These are phyloP conservation scores for Vachellia collinsii DNA, from an alignment of 306 rosid genomes.

Conservation along the genomic window DNA sequence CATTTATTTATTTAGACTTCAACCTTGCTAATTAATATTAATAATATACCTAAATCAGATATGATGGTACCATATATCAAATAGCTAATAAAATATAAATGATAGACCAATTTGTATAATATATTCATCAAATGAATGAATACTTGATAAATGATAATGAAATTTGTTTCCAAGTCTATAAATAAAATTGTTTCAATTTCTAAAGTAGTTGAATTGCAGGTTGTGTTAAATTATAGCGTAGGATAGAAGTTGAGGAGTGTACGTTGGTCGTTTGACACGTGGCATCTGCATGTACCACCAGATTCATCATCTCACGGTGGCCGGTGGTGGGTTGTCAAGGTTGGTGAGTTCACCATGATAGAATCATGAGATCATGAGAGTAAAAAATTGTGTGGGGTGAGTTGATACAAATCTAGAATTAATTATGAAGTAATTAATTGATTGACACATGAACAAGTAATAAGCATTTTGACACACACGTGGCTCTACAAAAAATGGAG, in stretches of 20 bases:
- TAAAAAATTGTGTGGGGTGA: not conserved
- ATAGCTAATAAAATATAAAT: too few relatives aligned
- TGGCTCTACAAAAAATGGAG: not conserved
- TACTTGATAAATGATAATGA: not conserved
- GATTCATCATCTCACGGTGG: not conserved
- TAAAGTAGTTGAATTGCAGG: constrained; percentile 19
- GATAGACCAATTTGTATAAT: not conserved
- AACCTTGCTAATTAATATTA: too few relatives aligned
- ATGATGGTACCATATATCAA: not conserved
- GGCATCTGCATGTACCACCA: constrained; percentile 14
- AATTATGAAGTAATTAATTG: not conserved
- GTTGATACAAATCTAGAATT: not conserved
- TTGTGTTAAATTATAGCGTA: not conserved
- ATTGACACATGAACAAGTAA: not conserved
- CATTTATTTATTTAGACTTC: too few relatives aligned
- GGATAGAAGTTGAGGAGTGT: not conserved
- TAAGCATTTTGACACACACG: not conserved
- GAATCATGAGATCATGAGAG: not conserved
- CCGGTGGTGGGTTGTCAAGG: constrained; percentile 26
- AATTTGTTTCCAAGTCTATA: not conserved
- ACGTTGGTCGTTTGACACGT: constrained; percentile 30
- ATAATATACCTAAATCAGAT: too few relatives aligned
- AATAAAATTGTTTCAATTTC: not conserved
- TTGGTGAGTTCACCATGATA: constrained; percentile 8
- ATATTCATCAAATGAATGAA: not conserved